Percentiles rank a stretch among this genome's conserved stretches.
Evolutionary conservation across 1,284 basidiomycete genomes (phyloP).

Genomic region (Malassezia yamatoensis): DNA sequence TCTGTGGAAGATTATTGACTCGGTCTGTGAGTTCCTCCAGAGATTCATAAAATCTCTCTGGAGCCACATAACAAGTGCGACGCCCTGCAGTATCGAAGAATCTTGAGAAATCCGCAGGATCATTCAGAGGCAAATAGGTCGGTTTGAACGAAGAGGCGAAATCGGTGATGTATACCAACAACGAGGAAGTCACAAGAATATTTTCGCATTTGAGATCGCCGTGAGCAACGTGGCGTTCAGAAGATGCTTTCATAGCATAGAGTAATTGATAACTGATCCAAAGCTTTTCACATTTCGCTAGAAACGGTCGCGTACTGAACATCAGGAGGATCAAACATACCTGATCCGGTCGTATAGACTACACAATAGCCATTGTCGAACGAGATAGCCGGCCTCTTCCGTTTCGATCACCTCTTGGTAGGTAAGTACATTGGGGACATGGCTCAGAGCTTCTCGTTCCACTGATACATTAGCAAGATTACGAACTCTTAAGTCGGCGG

Average conservation of each 20-base stretch:
- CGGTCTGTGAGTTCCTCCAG: slow-evolving; percentile 56
- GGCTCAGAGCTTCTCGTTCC: slow-evolving; percentile 71
- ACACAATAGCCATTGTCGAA: slow-evolving; percentile 87
- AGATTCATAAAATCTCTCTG: slow-evolving; percentile 83
- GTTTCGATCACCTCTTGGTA: slow-evolving; percentile 89
- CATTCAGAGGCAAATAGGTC: slow-evolving; percentile 84
- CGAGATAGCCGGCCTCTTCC: slow-evolving; percentile 87
- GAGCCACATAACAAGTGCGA: slow-evolving; percentile 89
- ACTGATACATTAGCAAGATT: slow-evolving; percentile 21
- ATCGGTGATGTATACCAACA: slow-evolving; percentile 89
- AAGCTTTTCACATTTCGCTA: slow-evolving; percentile 83
- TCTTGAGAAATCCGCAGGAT: slow-evolving; percentile 94
- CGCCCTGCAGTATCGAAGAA: slow-evolving; percentile 92
- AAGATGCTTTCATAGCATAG: slow-evolving; percentile 69
- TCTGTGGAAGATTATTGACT: not conserved
- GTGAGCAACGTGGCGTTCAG: slow-evolving; percentile 70
- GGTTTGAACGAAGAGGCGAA: slow-evolving; percentile 91
- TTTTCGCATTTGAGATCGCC: slow-evolving; percentile 98
- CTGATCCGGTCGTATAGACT: slow-evolving; percentile 96
- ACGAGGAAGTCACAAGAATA: slow-evolving; percentile 88
- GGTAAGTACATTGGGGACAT: slow-evolving; percentile 77
- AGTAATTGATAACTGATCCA: slow-evolving; percentile 96
- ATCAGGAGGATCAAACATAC: slow-evolving; percentile 51
- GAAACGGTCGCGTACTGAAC: slow-evolving; percentile 80
- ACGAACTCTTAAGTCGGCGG: slow-evolving; percentile 59